Percentiles rank a stretch among this genome's conserved stretches.
Evolutionary conservation across 2,329 filamentous ascomycete species (phyloP).

Genomic region (Fusarium continuum): DNA sequence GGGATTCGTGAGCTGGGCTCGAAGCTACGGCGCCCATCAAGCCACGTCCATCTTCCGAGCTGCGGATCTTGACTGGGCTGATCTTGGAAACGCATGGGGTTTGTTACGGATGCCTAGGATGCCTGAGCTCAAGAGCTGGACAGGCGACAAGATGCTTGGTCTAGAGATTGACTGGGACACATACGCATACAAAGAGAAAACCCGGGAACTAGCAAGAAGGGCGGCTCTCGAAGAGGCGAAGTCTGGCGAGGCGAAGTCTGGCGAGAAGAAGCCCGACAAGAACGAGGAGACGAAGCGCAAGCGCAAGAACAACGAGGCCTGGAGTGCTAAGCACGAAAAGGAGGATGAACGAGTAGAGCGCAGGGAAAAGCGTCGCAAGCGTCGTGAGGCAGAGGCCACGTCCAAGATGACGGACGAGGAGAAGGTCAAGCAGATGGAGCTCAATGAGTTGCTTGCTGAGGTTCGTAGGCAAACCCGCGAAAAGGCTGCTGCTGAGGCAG

Average conservation of each 20-base stretch:
- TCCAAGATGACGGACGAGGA: constrained; percentile 77
- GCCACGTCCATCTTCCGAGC: constrained; percentile 91
- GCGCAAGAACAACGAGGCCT: constrained; percentile 72
- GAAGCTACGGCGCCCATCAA: constrained; percentile 90
- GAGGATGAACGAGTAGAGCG: constrained; percentile 70
- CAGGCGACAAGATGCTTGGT: constrained; percentile 71
- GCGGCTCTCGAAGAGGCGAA: constrained; percentile 63
- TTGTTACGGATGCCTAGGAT: constrained; percentile 89
- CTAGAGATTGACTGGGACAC: constrained; percentile 72
- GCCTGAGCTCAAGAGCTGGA: constrained; percentile 84
- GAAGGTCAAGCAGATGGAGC: constrained; percentile 68
- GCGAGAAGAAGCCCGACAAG: constrained; percentile 51
- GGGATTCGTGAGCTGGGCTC: constrained; percentile 92
- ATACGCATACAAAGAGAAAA: constrained; percentile 77
- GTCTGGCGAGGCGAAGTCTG: constrained; percentile 49
- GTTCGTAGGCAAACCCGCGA: constrained; percentile 67
- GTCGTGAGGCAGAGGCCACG: constrained; percentile 69
- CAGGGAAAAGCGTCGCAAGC: constrained; percentile 71
- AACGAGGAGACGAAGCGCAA: constrained; percentile 61
- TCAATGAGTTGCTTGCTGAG: constrained; percentile 70
- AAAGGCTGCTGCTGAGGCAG: constrained; percentile 46
- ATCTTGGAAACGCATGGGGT: constrained; percentile 84
- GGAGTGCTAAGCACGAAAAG: constrained; percentile 75
- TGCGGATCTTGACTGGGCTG: constrained; percentile 83
- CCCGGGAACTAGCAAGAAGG: constrained; percentile 71